Percentiles rank a stretch among this genome's conserved stretches.
phyloP scores from a whole-genome alignment of 192 early-diverging fungal genomes.

The Phlyctochytrium planicorne region DNA sequence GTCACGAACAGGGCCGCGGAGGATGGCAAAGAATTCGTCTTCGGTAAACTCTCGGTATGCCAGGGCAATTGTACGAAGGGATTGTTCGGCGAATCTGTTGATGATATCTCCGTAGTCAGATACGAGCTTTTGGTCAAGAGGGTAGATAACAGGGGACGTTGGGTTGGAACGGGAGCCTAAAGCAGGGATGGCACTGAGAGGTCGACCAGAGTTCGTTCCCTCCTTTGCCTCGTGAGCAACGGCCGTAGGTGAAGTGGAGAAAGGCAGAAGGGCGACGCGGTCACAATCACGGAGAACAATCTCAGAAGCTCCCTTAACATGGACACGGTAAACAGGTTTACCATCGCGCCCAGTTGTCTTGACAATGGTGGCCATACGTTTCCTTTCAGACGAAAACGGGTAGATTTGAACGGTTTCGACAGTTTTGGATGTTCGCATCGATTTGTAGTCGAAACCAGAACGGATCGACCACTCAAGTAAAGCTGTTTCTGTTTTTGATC shows the following conservation, averaged over 20 bases:
- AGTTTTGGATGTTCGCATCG: slow-evolving; percentile 57
- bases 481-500: slow-evolving; percentile 94
- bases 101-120: slow-evolving; percentile 50
- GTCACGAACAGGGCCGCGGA: background rate
- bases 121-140: slow-evolving; percentile 8
- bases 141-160: slow-evolving; percentile 1
- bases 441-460: slow-evolving; percentile 61
- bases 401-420: slow-evolving; percentile 59
- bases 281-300: slow-evolving; percentile 24
- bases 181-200: background rate
- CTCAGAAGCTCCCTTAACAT: slow-evolving; percentile 85
- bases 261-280: slow-evolving; percentile 23
- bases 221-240: background rate
- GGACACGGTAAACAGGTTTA: slow-evolving; percentile 56
- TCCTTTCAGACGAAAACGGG: slow-evolving; percentile 91
- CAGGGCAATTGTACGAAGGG: slow-evolving; percentile 87
- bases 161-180: slow-evolving; percentile 25
- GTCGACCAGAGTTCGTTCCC: background rate
- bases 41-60: slow-evolving; percentile 52
- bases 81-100: slow-evolving; percentile 66
- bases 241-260: slow-evolving; percentile 49
- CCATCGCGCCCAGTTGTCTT: slow-evolving; percentile 32
- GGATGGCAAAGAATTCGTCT: slow-evolving; percentile 13
- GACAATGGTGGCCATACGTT: slow-evolving; percentile 88
- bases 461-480: slow-evolving; percentile 74